Evolutionary conservation across 805 yeast genomes (phyloP).

Genomic region (Spathaspora gorwiae): DNA sequence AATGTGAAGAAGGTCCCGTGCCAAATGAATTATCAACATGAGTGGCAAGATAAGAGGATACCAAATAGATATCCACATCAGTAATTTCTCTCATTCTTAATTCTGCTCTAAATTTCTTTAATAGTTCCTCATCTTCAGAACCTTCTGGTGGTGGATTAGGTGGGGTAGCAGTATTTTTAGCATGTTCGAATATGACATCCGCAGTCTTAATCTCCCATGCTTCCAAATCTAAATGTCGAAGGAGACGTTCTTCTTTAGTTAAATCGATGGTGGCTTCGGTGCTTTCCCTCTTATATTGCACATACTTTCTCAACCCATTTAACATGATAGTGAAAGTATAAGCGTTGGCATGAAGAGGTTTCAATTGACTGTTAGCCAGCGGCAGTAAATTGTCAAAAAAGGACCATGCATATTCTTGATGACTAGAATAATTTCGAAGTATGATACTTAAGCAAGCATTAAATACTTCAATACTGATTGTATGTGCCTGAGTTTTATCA

Average conservation of each 20-base stretch:
- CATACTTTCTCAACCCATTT: conserved; percentile 26
- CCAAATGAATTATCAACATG: conserved; percentile 21
- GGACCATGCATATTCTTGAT: conserved; percentile 34
- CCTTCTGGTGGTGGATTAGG: conserved; percentile 28
- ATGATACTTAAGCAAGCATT: conserved; percentile 34
- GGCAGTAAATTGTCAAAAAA: conserved; percentile 27
- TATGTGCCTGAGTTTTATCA: neutral
- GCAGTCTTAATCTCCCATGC: conserved; percentile 23
- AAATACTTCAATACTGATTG: conserved; percentile 21
- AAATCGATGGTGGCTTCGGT: conserved; percentile 12
- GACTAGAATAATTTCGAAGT: conserved; percentile 27
- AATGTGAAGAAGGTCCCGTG: conserved; percentile 17
- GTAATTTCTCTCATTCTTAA: conserved; percentile 14
- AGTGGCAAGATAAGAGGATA: conserved; percentile 25
- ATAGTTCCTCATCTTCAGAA: conserved; percentile 14
- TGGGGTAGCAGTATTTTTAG: conserved; percentile 25
- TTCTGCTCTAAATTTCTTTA: conserved; percentile 12
- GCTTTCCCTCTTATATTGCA: conserved; percentile 11
- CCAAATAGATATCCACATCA: conserved; percentile 31
- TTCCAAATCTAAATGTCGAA: conserved; percentile 23
- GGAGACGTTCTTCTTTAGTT: conserved; percentile 15
- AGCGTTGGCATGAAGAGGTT: conserved; percentile 22
- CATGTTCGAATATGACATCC: conserved; percentile 22
- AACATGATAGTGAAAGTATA: conserved; percentile 38
- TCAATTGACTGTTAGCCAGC: conserved; percentile 8